Base-by-base conservation (phyloP, 768 basidiomycete genomes). In the Amylocystis lapponica region DNA sequence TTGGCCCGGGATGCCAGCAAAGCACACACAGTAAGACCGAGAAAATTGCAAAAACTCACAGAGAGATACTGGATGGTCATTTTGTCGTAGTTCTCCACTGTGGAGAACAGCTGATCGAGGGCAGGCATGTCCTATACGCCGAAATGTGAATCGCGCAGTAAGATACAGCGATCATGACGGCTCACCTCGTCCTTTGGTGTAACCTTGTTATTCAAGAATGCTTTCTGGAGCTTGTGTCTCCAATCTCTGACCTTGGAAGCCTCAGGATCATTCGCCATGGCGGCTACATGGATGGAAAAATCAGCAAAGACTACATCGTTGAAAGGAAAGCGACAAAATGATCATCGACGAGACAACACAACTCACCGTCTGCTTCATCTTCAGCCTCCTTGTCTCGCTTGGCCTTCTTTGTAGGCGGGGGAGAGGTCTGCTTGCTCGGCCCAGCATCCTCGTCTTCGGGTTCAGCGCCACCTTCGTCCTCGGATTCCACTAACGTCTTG, bases 141-240 rank as follows among this genome's bases (percentile, higher is more conserved):
- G 37, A 36, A n/a, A 30, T 50, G 27, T 45, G 42, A 41, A 19
- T 27, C 27, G n/a, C n/a, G n/a, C n/a, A n/a, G n/a, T n/a, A n/a
- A n/a, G n/a, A n/a, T n/a, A n/a, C n/a, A 52, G 33, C 32, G 38
- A 20, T 32, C 38, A 25, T 32, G 23, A 19, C 17, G 22, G 65
- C 72, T 41, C 51, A 88, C 86, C 51, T 81, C 80, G 9, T 76
- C 75, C 53, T 78, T 81, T 4, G 87, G 83, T 7, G 70, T 49
- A 5, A 66, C 65, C 63, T 83, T 83, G 51, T 67, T 75, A 52
- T 81, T 79, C 40, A 94, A 59, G 68, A 92, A 86, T 0, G 79
- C 86, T 62, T 91, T 86, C 66, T 97, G 93, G 2, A 96, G 74
- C 62, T 80, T 86, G 62, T 95, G 91, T 52, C 94, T 74, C 92